Conservation (phyloP, 768 basidiomycete species). For the Hygrophorus pudorinus region DNA sequence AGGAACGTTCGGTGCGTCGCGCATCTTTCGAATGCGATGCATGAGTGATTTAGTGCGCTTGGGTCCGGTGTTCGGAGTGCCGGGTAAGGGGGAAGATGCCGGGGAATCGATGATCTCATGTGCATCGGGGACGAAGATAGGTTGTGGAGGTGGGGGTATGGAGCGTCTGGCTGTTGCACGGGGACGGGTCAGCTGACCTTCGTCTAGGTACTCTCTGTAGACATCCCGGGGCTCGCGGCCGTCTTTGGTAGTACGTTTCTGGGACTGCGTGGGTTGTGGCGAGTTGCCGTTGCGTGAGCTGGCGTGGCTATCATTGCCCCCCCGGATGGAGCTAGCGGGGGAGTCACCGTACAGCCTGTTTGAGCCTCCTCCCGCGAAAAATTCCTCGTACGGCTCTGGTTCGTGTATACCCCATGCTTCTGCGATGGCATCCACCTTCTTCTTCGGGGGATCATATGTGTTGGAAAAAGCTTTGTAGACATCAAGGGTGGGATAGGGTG, state of each 20-base stretch:
- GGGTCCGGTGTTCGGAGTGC: conserved; percentile 37
- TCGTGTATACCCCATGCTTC: conserved; percentile 93
- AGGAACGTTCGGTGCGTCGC: conserved; percentile 77
- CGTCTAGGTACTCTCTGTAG: conserved; percentile 35
- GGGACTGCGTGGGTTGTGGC: too few relatives aligned
- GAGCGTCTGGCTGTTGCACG: conserved; percentile 37
- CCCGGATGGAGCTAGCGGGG: conserved; percentile 59
- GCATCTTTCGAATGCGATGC: conserved; percentile 84
- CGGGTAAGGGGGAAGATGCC: conserved; percentile 30
- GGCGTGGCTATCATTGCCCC: conserved; percentile 39
- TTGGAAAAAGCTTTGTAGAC: conserved; percentile 34
- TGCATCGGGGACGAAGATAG: conserved; percentile 62
- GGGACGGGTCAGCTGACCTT: conserved; percentile 21
- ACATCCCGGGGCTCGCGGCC: conserved; percentile 39
- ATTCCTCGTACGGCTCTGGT: conserved; percentile 86
- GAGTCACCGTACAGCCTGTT: conserved; percentile 40
- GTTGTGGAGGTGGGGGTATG: conserved; percentile 68
- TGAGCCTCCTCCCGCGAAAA: conserved; percentile 71
- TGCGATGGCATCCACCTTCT: conserved; percentile 80
- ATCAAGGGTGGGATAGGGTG: conserved; percentile 44
- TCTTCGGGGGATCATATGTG: conserved; percentile 61
- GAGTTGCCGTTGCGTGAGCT: conserved; percentile 15
- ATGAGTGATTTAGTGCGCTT: conserved; percentile 78
- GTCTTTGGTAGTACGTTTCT: conserved; percentile 23
- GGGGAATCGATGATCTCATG: conserved; percentile 26